A percentile compares a stretch with the other conserved stretches of the same genome.
phyloP scores from a whole-genome alignment of 495 filamentous ascomycete species.

The Elasticomyces elasticus region DNA sequence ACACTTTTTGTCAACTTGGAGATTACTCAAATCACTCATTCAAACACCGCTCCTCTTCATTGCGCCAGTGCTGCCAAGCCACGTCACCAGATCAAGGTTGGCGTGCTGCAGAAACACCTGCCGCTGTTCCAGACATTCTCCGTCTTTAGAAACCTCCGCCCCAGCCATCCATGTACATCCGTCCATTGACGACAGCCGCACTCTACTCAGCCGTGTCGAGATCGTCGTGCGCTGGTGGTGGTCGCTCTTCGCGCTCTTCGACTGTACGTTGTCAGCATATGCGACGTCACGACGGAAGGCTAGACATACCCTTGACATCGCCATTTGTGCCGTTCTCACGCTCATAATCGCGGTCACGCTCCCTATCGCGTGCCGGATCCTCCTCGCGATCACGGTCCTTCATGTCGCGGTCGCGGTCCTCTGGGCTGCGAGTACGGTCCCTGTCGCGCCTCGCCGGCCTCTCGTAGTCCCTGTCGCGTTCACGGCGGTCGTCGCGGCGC shows the following conservation, averaged over 20 bases:
- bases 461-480: conserved; percentile 51
- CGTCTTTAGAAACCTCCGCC: background rate
- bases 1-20: too few species aligned
- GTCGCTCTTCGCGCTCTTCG: conserved; percentile 36
- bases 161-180: background rate
- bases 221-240: conserved; percentile 85
- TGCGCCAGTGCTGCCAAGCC: too few species aligned
- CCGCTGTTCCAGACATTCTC: background rate
- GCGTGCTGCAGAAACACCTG: too few species aligned
- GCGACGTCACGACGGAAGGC: background rate
- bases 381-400: conserved; percentile 44
- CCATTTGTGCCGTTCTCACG: conserved; percentile 61
- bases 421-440: conserved; percentile 45
- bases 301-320: conserved; percentile 74
- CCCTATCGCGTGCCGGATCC: conserved; percentile 47
- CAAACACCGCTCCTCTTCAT: too few species aligned
- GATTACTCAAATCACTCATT: too few species aligned
- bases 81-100: too few species aligned
- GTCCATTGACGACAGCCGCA: background rate
- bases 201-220: conserved; percentile 88
- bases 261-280: conserved; percentile 3
- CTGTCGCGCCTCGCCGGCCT: conserved; percentile 39
- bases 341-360: conserved; percentile 39
- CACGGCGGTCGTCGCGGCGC: conserved; percentile 43
- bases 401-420: conserved; percentile 55